Base-by-base conservation (phyloP, 306 rosid genomes). In the Dalbergia oliveri region DNA sequence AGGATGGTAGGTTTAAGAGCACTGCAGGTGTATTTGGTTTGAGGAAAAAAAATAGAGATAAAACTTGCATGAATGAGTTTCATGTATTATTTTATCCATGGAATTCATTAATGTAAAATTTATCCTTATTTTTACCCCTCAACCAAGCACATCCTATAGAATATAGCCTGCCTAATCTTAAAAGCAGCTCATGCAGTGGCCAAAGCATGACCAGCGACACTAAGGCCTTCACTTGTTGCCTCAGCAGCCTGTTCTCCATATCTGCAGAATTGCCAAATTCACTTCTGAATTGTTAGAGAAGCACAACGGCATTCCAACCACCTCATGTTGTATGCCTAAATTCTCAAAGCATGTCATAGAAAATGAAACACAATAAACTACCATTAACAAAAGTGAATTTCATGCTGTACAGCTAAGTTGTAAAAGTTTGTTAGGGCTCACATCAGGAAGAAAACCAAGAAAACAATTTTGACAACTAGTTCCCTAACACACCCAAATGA, bases 221-320 rank as follows among this genome's bases (percentile, higher is more conserved):
- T 84, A 72, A 95, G 92, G 65, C 98, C 96, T 77, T 93, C 96
- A 16, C 33, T 86, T 34, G 98, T 86, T 56, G 99, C 96, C 81
- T 90, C 82, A n/a, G 93, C 91, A 56, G 99, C 99, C 84, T 90
- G 72, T 76, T 93, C 97, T 80, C 99, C 99, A 54, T 93, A 90
- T 84, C 99, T 95, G 90, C 85, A 85, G 69, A 23, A 86, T 66
- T 69, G 76, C 73, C 54, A 54, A 76, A 62, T 71, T 54, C 41
- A 76, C 35, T 64, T 78, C 78, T 34, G 68, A 73, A 50, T 57
- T 44, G 37, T 50, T 67, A 73, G 45, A 35, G 72, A 79, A 61
- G 72, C 78, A 58, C 11, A 53, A 69, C 9, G 72, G 26, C 74
- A 57, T 33, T 41, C 59, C 49, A 71, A 19, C 39, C 50, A 26